Conservation (phyloP, 495 filamentous ascomycete species). For the Aspergillus avenaceus region DNA sequence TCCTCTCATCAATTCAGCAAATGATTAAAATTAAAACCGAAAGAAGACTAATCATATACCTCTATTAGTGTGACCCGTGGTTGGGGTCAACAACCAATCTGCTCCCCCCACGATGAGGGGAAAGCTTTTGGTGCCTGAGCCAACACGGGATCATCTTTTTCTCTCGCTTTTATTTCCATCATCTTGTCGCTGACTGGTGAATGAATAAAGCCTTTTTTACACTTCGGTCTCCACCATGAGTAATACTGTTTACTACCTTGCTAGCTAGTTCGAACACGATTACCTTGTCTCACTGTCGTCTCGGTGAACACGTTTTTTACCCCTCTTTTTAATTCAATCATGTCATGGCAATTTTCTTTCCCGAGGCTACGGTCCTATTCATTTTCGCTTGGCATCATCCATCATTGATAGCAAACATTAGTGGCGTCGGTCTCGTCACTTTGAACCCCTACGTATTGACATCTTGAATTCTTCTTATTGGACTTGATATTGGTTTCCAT, state of each 20-base stretch:
- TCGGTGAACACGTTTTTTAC: constrained; percentile 1
- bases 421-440: background rate
- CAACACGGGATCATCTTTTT: background rate
- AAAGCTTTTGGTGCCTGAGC: background rate
- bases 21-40: background rate
- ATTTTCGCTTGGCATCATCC: background rate
- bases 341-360: background rate
- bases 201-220: background rate
- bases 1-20: too few relatives aligned
- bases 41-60: background rate
- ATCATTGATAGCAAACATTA: background rate
- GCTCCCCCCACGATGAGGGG: background rate
- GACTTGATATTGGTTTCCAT: background rate
- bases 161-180: background rate
- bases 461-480: background rate
- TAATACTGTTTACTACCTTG: background rate
- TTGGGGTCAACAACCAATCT: constrained; percentile 3
- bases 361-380: constrained; percentile 3
- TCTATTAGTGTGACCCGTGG: background rate
- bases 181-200: background rate
- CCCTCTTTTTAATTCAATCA: background rate
- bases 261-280: background rate
- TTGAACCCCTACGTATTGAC: background rate
- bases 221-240: background rate
- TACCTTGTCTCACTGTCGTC: background rate